Conservation (phyloP, 2,329 filamentous ascomycete genomes). For the Fusarium sp. region DNA sequence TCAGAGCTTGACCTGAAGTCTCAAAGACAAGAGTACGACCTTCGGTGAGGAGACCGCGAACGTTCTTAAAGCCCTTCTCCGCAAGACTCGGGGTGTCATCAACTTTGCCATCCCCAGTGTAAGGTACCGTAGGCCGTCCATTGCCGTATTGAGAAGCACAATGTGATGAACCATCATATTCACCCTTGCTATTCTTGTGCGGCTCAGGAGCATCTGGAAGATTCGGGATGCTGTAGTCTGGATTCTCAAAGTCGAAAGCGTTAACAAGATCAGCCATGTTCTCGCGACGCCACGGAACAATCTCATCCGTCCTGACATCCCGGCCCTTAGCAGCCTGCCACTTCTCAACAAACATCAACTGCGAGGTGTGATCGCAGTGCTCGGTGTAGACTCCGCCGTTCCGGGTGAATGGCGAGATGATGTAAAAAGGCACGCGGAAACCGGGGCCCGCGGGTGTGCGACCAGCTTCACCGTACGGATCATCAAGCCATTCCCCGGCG, state of each 20-base stretch:
- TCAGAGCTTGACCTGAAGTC: not conserved
- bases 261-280: constrained; percentile 52
- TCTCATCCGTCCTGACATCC: constrained; percentile 50
- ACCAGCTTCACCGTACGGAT: not conserved
- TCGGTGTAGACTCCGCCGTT: constrained; percentile 57
- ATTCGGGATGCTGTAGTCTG: constrained; percentile 60
- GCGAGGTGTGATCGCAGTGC: constrained; percentile 66
- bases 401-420: not conserved
- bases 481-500: constrained; percentile 60
- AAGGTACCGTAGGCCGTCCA: not conserved
- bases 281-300: constrained; percentile 47
- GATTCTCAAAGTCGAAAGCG: constrained; percentile 60
- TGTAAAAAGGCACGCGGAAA: not conserved
- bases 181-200: not conserved
- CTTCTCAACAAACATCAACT: constrained; percentile 65
- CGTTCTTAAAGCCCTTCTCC: not conserved
- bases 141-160: not conserved
- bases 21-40: not conserved
- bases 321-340: constrained; percentile 56
- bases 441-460: not conserved
- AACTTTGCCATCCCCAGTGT: not conserved
- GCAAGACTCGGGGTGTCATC: not conserved
- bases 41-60: not conserved
- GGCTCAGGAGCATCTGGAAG: constrained; percentile 50
- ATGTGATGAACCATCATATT: not conserved